Conservation (phyloP, 345 rosid species). For the Excoecaria cochinchinensis region DNA sequence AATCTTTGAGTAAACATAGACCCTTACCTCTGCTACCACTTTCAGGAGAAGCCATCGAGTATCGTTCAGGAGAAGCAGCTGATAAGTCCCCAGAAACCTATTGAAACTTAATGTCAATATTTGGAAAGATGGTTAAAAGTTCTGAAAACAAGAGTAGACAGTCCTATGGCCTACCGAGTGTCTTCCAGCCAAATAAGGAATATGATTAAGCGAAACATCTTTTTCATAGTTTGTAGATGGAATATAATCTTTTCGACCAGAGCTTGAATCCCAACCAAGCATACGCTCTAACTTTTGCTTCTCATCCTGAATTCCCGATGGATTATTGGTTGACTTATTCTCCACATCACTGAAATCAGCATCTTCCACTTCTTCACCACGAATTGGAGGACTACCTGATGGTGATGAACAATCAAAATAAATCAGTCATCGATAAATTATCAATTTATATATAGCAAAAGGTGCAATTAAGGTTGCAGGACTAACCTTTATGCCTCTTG, state of each 20-base stretch:
- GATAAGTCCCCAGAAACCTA: constrained; percentile 43
- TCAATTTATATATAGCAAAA: background rate
- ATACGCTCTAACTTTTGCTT: constrained; percentile 26
- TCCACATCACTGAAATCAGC: constrained; percentile 7
- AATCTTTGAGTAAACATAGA: background rate
- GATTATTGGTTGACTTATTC: constrained; percentile 11
- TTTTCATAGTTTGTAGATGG: constrained; percentile 29
- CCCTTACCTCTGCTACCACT: constrained; percentile 33
- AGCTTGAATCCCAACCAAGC: constrained; percentile 27
- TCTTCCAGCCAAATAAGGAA: constrained; percentile 35
- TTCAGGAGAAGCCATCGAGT: constrained; percentile 39
- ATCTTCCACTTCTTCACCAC: constrained; percentile 23
- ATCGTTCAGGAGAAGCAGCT: constrained; percentile 40
- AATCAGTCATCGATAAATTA: background rate
- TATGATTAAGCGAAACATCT: constrained; percentile 30
- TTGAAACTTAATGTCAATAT: background rate
- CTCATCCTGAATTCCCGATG: constrained; percentile 14
- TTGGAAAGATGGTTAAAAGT: background rate
- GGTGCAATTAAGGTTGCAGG: background rate
- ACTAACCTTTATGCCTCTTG: constrained; percentile 39
- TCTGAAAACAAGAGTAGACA: background rate
- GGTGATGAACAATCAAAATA: background rate
- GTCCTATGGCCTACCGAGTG: constrained; percentile 21
- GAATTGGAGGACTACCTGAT: constrained; percentile 26
- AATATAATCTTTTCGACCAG: constrained; percentile 27